Evolutionary conservation across 1,139 yeast genomes (phyloP), one percentile per base, ranked within the genome.

Genomic region (Pichia sorboxylosa): DNA sequence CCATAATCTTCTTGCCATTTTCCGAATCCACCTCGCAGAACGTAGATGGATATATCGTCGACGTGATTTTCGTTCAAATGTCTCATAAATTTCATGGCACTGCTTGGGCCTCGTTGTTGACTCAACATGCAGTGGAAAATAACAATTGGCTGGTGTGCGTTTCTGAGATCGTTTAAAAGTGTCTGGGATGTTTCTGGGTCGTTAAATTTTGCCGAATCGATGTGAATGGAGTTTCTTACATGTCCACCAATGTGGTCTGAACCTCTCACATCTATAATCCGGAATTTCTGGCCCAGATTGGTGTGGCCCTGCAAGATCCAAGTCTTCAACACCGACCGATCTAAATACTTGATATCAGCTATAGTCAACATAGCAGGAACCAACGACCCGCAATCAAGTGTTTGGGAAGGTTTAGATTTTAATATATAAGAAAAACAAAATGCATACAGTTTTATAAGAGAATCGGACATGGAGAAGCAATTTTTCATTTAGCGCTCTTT

Each of bases 51-150:
- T 41, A 77, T 64, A 13, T 51, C 38, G 7, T 48, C 41, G 1
- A 36, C 26, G 1, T 58, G 53, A 6, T 31, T 36, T 3, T 63
- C 69, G 24, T 61, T 56, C 13, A 77, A 49, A 14, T 66, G 61
- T 41, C 90, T 59, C 38, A 76, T 56, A 45, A 80, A 81, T 45
- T 64, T 64, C 52, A 76, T 60, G 0, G 96, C 85, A 3, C 94
- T 69, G 7, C 82, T 63, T 0, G 97, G 97, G 0, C 97, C 97
- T 30, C 97, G 62, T 38, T 77, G 92, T 55, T 87, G 96, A 3
- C 92, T 78, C 28, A 82, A 63, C 25, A 85, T 87, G 56, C 97
- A 90, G 53, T 87, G 95, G 59, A 90, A 87, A 1, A 90, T 79
- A 0, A 85, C 75, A 37, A 70, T 70, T 33, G 66, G 61, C 10